phyloP scores from a whole-genome alignment of 2,329 filamentous ascomycete genomes.

The Pleomassaria siparia region DNA sequence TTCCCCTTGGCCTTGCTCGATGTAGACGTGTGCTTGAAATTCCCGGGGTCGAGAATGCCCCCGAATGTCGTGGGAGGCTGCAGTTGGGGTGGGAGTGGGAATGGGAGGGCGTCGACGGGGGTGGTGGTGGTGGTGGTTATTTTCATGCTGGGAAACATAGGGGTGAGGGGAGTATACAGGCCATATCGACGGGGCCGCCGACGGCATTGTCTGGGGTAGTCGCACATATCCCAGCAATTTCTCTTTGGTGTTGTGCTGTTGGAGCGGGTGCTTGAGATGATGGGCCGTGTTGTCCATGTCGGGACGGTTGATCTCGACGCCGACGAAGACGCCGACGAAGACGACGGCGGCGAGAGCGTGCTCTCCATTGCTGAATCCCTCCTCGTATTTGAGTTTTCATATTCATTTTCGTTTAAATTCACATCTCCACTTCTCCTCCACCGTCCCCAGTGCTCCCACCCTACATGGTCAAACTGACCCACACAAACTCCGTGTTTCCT shows the following conservation, averaged over 20 bases:
- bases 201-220: slow-evolving; percentile 51
- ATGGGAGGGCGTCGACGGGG: too few relatives aligned
- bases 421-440: slow-evolving; percentile 45
- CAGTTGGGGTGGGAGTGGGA: not conserved
- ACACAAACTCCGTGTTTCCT: slow-evolving; percentile 46
- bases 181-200: slow-evolving; percentile 39
- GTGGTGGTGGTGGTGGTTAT: not conserved
- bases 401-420: slow-evolving; percentile 17
- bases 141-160: not conserved
- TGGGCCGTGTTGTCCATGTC: not conserved
- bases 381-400: slow-evolving; percentile 14
- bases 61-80: slow-evolving; percentile 13
- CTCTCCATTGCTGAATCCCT: too few relatives aligned
- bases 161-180: slow-evolving; percentile 23
- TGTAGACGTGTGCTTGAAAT: slow-evolving; percentile 1
- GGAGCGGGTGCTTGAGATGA: not conserved
- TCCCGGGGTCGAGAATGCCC: slow-evolving; percentile 17
- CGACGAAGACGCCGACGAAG: slow-evolving; percentile 4
- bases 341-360: slow-evolving; percentile 1
- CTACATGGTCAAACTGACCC: slow-evolving; percentile 56
- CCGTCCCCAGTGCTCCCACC: slow-evolving; percentile 51
- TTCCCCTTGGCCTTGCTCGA: not conserved
- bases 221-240: slow-evolving; percentile 49
- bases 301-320: not conserved
- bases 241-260: slow-evolving; percentile 20